Evolutionary conservation across 2,329 filamentous ascomycete species (phyloP).

Genomic region (Aureobasidium vineae): DNA sequence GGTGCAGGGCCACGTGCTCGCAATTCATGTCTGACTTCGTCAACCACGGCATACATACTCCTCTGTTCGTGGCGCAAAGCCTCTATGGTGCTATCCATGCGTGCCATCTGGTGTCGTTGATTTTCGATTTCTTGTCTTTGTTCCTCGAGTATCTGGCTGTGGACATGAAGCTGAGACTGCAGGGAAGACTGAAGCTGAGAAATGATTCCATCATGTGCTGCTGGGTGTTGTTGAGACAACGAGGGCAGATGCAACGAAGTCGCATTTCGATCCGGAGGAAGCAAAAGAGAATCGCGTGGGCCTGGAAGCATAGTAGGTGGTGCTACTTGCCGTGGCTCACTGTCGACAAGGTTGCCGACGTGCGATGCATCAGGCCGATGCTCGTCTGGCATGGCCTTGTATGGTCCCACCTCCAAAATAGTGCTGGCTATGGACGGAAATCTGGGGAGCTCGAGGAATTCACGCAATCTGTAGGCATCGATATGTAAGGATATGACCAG

Average conservation of each 20-base stretch:
- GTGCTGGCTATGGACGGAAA: slow-evolving; percentile 31
- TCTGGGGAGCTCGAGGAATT: slow-evolving; percentile 41
- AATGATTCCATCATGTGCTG: slow-evolving; percentile 40
- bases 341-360: slow-evolving; percentile 17
- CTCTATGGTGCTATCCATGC: slow-evolving; percentile 42
- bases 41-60: slow-evolving; percentile 38
- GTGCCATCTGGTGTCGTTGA: slow-evolving; percentile 43
- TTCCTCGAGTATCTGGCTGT: slow-evolving; percentile 44
- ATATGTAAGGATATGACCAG: slow-evolving; percentile 27
- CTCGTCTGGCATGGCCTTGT: slow-evolving; percentile 25
- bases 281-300: slow-evolving; percentile 20
- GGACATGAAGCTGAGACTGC: slow-evolving; percentile 51
- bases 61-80: slow-evolving; percentile 44
- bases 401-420: slow-evolving; percentile 14
- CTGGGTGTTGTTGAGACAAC: slow-evolving; percentile 19
- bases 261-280: slow-evolving; percentile 8
- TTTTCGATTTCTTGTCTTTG: slow-evolving; percentile 44
- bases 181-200: slow-evolving; percentile 42
- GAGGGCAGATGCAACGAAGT: slow-evolving; percentile 24
- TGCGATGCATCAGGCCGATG: slow-evolving; percentile 24
- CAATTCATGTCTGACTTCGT: slow-evolving; percentile 41
- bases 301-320: slow-evolving; percentile 10
- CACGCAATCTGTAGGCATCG: slow-evolving; percentile 36
- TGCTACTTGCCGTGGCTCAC: slow-evolving; percentile 19
- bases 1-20: slow-evolving; percentile 30